These are phyloP conservation scores for Ceratobasidium sp. DNA, from an alignment of 1,284 basidiomycete species.

Conservation along the genomic window DNA sequence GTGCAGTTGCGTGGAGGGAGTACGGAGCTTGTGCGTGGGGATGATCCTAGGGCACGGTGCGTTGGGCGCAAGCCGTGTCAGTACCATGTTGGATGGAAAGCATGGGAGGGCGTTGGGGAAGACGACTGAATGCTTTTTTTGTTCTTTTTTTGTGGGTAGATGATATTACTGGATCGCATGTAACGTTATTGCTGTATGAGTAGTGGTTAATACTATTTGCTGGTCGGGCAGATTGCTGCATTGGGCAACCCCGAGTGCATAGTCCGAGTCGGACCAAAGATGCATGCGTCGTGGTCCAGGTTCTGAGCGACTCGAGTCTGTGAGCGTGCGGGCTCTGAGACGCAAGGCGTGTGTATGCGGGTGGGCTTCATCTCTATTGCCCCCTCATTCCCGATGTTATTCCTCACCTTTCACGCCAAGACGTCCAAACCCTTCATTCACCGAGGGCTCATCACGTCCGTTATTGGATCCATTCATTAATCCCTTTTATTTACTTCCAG, in stretches of 20 bases:
- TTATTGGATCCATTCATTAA: background rate
- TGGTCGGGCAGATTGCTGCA: background rate
- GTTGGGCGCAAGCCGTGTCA: constrained; percentile 21
- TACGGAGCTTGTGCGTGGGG: constrained; percentile 44
- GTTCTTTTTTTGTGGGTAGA: constrained; percentile 8
- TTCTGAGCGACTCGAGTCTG: background rate
- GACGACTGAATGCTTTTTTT: constrained; percentile 11
- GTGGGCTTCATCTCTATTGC: constrained; percentile 9
- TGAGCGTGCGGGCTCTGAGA: background rate
- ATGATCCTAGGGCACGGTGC: constrained; percentile 43
- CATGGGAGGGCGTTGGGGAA: constrained; percentile 33
- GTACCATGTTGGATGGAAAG: constrained; percentile 39
- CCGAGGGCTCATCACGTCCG: background rate
- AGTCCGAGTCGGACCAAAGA: background rate
- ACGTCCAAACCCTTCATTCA: background rate
- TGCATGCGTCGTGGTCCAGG: background rate
- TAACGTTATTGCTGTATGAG: constrained; percentile 40
- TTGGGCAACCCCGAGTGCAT: too few relatives aligned
- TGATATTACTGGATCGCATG: constrained; percentile 8
- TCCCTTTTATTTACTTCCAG: background rate
- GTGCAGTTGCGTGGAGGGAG: constrained; percentile 29
- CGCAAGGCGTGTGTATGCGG: too few relatives aligned
- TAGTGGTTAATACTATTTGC: constrained; percentile 17
- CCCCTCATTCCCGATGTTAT: background rate
- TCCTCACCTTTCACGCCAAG: background rate